Base-by-base conservation (phyloP, 176 grass and related monocot genomes). In the Puccinellia tenuiflora region DNA sequence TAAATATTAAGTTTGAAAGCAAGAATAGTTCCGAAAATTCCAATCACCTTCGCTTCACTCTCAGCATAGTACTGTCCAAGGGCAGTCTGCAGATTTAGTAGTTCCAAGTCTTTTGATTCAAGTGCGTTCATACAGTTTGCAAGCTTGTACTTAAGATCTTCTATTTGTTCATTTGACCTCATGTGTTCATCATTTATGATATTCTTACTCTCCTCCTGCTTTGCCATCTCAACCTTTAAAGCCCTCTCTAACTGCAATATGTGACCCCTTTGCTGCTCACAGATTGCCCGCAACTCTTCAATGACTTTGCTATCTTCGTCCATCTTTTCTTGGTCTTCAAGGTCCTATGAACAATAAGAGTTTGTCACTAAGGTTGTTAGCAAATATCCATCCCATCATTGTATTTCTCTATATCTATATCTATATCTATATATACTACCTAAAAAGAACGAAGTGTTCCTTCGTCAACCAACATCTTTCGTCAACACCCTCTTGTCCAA, bases 61-160 rank as follows among this genome's bases (percentile, higher is more conserved):
- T 99, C 97, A 35, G 97, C 97, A 89, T 96, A 99, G 85, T 96
- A 99, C 77, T 99, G 97, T 76, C 97, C 97, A 89, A 99, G 97
- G 56, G 91, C 97, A 83, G 91, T 99, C 86, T 99, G 93, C 62
- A 99, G 93, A 90, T 99, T 99, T 69, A 99, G 77, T 64, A 99
- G 48, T 70, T 99, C 97, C 40, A 87, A 13, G 57, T 99, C 90
- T 94, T 99, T 99, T 20, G 83, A 92, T 76, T 99, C 93, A 29
- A 99, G 82, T 75, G 85, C 84, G 84, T 39, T 96, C 89, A 90
- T 92, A 88, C 83, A 94, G 79, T 70, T 92, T 55, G 83, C 68
- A 72, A 99, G 87, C 48, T 96, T 99, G 84, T 88, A 77, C 56
- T 81, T 96, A 62, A 99, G 86, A 84, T 92, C 89, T 78, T 89